Evolutionary conservation across 2,329 filamentous ascomycete genomes (phyloP), one percentile per base, ranked within the genome.

Genomic region (Beauveria bassiana): DNA sequence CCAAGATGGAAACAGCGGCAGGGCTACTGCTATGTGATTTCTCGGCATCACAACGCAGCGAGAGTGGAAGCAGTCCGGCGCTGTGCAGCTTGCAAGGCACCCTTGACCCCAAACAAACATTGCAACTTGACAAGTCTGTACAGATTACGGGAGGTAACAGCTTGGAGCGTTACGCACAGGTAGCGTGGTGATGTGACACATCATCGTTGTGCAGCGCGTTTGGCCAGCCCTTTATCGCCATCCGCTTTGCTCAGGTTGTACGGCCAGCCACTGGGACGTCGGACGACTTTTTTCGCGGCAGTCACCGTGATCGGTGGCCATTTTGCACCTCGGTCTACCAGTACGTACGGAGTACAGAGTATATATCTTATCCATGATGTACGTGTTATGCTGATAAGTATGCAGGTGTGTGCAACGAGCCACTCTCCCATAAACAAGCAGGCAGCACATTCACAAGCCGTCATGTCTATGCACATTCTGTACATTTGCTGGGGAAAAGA

Each of bases 171-270:
- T 52, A 26, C 18, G 42, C 26, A 46, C n/a, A 31, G 31, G 42
- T 56, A 46, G 53, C 42, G 53, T 46, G 26, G 55, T 40, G 56
- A 59, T 59, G 56, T 59, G 56, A 59, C 56, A 59, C 56, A 59
- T 59, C 38, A 59, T 22, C 46, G 7, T 42, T 26, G 31, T 24
- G 31, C 55, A 14, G 16, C 47, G 14, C 47, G 18, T 5, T 24
- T 24, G 45, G 18, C 45, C 5, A 31, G 45, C 42, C 43, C 42
- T 38, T 6, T 24, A n/a, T 57, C 28, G 43, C 54, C 54, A 56
- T 42, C 54, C 43, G 22, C 31, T 51, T 26, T 59, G 14, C 26
- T 47, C 26, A 26, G 40, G 24, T 14, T 38, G 14, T 34, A n/a
- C 42, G 47, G 53, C 43, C 18, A 46, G 53, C 43, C 18, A 46